Percentiles rank a stretch among this genome's conserved stretches.
phyloP scores from a whole-genome alignment of 129 eudicot genomes.

The Silybum marianum region DNA sequence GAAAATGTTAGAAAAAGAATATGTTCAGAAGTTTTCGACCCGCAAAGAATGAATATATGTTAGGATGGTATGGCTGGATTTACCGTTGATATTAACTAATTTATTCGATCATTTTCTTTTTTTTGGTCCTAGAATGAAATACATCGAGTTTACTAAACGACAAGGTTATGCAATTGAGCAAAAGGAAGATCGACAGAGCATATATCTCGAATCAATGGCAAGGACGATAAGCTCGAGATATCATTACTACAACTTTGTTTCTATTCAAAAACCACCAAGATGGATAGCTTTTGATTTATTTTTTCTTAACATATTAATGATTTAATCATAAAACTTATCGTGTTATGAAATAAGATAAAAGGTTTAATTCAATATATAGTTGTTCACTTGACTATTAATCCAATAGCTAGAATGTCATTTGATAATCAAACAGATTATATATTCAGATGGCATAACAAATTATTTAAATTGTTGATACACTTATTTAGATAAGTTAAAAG shows the following conservation, averaged over 20 bases:
- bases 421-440: too few species aligned
- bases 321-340: too few species aligned
- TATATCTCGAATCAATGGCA: neutral
- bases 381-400: too few species aligned
- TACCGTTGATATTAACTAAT: neutral
- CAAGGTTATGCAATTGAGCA: neutral
- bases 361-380: too few species aligned
- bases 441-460: too few species aligned
- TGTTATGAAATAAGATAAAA: too few species aligned
- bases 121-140: neutral
- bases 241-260: neutral
- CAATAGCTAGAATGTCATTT: too few species aligned
- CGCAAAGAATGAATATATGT: neutral
- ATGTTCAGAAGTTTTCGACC: neutral
- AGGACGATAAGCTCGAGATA: neutral
- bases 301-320: too few species aligned
- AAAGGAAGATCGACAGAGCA: neutral
- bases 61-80: neutral
- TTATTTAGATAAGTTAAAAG: too few species aligned
- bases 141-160: neutral
- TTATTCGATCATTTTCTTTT: neutral
- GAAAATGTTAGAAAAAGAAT: neutral
- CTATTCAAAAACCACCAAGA: neutral
- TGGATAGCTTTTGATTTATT: neutral
- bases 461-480: too few species aligned